Base-by-base conservation (phyloP, 169 alveolate genomes). In the Cryptosporidium baileyi region DNA sequence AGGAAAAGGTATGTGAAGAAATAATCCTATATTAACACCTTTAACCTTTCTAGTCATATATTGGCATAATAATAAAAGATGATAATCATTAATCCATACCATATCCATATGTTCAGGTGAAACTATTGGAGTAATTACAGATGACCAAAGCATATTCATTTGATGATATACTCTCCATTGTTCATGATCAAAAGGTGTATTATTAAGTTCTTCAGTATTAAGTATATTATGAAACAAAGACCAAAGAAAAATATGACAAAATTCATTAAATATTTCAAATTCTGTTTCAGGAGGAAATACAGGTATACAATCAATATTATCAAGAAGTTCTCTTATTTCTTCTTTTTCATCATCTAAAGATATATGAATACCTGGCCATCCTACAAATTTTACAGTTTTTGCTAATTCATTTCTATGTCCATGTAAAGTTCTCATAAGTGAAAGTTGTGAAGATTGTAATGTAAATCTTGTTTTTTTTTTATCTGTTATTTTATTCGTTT, bases 1-100 rank as follows among this genome's bases (percentile, higher is more conserved):
- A 15, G 99, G 99, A 82, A 97, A 96, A 36, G 98, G 97, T 19
- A 95, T 92, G 90, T 97, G 99, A 80, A 96, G 89, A 88, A 94
- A 96, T 57, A 96, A 59, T 17, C 98, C 98, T 32, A 96, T 93
- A 60, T 93, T 92, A 0, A 95, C 91, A 30, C 93, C 93, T 19
- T 57, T 61, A 47, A 88, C 90, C 60, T 88, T 90, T 61, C 95
- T 89, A 28, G 94, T 90, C 52, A 92, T 60, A 65, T 89, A 93
- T 32, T 90, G 91, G 7, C 98, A 96, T 8, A 93, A 94, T 90
- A 95, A 82, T 67, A 95, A 80, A 51, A 96, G 89, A 38, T 93
- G 93, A 89, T 94, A 93, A 91, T 95, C 98, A 82, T 97, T 97
- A 28, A 97, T 92, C 98, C 97, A 96, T 9, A 96, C 93, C 80